Base-by-base conservation (phyloP, 108 stramenopile species). In the Schizochytrium sp. region DNA sequence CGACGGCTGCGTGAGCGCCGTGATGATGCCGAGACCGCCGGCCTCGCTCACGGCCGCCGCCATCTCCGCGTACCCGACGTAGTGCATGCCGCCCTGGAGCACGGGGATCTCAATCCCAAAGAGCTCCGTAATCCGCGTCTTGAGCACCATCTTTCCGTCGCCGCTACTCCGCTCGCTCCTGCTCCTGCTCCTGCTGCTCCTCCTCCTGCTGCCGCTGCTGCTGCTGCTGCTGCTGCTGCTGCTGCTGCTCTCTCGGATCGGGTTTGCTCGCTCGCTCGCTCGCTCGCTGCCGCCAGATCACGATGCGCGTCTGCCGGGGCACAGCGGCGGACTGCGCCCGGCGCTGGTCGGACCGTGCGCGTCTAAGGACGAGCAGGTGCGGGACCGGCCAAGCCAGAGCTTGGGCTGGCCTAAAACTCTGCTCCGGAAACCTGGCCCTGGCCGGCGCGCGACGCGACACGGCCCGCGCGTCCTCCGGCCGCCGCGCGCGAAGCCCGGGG, bases 11-110 rank as follows among this genome's bases (percentile, higher is more conserved):
- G 91, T 92, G 72, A 90, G 87, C 57, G 89, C 88, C 14, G 92
- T 90, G 58, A 92, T 83, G 0, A 90, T 88, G 8, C 93, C 93
- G 45, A 93, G 59, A 5, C 93, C 93, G 19, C 93, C 93, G 28
- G 91, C 93, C 72, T 93, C 91, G 47, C 90, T 88, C 23, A 93
- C 93, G 48, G 93, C 93, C 6, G 92, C 92, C 8, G 91, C 93
- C 8, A 93, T 63, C 87, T 90, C 91, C 5, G 90, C 72, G 28
- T 83, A 89, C 12, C 91, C 90, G 0, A 92, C 90, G 60, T 90
- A 88, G 41, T 88, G 88, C 93, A 93, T 93, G 14, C 91, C 91
- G 47, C 91, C 91, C 91, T 88, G 88, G 25, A 93, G 58, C 5
- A 93, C 88, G 29, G 93, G 93, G 58, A 91, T 90, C 44, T 89